Evolutionary conservation across 352 stramenopile species (phyloP), one percentile per base, ranked within the genome.

Genomic region (Globisporangium cederbergense): DNA sequence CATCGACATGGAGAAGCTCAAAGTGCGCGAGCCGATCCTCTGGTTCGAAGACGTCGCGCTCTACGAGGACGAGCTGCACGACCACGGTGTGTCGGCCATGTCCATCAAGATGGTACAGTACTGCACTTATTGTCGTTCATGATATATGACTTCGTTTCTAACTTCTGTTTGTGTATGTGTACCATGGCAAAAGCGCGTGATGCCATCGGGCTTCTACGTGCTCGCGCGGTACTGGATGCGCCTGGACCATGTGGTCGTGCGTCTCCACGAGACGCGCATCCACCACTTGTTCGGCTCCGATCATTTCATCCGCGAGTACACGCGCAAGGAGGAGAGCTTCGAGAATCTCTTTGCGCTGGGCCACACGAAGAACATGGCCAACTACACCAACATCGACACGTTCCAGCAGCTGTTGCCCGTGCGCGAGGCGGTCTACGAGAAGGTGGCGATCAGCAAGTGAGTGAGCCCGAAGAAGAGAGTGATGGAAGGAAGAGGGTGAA

Each of bases 331-430:
- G 64, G 72, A 85, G 58, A 73, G 80, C 34, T 93, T 93, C 47
- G 84, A 93, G 45, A 47, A 64, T 58, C 71, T 93, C 13, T 90
- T 92, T 50, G 72, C 73, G 4, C 67, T 86, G 49, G 86, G 86
- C 25, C 72, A 93, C 51, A 77, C 83, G 49, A 88, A 76, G 53
- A 86, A 71, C 59, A 93, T 93, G 85, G 77, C 79, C 49, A 75
- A 93, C 73, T 93, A 93, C 65, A 91, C 82, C 43, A 91, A 91
- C 71, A 89, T 93, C 28, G 82, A 93, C 63, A 86, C 74, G 10
- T 93, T 85, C 70, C 85, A 93, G 66, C 85, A 91, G 54, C 70
- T 90, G 25, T 62, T 93, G 40, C 72, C 85, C 25, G 70, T 87
- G 45, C 76, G 72, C 30, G 77, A 90, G 64, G 74, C 78, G 25